These are phyloP conservation scores for Jamesozyma gamospora DNA, from an alignment of 805 yeast species.

Conservation along the genomic window DNA sequence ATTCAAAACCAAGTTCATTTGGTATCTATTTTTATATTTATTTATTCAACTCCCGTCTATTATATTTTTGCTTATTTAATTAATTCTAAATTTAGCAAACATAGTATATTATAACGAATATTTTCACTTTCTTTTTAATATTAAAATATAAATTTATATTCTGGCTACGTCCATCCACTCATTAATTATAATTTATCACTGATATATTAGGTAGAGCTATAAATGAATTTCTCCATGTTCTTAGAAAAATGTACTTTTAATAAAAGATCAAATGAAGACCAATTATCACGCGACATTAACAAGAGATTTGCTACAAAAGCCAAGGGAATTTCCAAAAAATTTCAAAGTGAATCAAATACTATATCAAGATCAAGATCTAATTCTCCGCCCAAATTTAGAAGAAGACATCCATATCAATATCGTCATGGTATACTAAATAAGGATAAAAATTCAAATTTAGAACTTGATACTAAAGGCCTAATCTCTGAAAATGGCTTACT, in stretches of 20 bases:
- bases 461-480: conserved; percentile 2
- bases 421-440: neutral
- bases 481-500: conserved; percentile 1
- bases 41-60: too few species aligned
- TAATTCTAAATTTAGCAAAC: too few species aligned
- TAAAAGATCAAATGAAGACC: conserved; percentile 6
- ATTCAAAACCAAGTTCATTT: too few species aligned
- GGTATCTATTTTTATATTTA: too few species aligned
- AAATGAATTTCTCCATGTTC: conserved; percentile 4
- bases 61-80: too few species aligned
- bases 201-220: too few species aligned
- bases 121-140: too few species aligned
- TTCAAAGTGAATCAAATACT: neutral
- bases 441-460: neutral
- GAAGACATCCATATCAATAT: conserved; percentile 5
- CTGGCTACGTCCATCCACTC: conserved; percentile 6
- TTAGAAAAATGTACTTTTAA: neutral
- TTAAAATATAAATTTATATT: neutral
- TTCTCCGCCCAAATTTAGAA: conserved; percentile 1
- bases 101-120: too few species aligned
- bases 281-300: neutral
- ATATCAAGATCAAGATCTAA: conserved; percentile 1
- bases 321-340: neutral
- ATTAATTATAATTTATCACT: too few species aligned
- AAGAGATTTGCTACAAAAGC: conserved; percentile 3